Conservation (phyloP, 2,329 filamentous ascomycete genomes). For the Claviceps pusilla region DNA sequence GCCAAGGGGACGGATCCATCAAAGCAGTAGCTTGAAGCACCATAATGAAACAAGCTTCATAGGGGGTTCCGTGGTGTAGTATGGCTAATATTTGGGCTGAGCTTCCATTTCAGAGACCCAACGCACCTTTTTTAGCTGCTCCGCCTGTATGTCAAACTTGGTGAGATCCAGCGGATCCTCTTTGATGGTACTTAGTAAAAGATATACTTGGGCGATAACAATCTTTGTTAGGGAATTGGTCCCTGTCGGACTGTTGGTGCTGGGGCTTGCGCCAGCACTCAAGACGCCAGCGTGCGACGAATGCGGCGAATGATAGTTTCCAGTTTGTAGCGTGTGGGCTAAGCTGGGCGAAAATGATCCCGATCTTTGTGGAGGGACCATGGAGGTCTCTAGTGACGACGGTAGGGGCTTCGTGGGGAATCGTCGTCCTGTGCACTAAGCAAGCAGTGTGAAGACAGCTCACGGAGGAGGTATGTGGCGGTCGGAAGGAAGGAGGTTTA, state of each 20-base stretch:
- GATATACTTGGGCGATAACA: constrained; percentile 86
- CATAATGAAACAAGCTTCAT: background rate
- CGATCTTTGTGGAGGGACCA: constrained; percentile 45
- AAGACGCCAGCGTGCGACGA: constrained; percentile 40
- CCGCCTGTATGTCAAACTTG: constrained; percentile 85
- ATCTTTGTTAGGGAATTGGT: constrained; percentile 70
- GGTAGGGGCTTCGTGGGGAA: constrained; percentile 17
- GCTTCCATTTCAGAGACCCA: background rate
- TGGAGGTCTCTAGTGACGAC: constrained; percentile 29
- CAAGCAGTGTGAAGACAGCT: constrained; percentile 18
- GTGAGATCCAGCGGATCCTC: constrained; percentile 68
- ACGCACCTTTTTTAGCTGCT: constrained; percentile 79
- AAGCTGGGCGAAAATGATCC: constrained; percentile 51
- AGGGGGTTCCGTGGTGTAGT: background rate
- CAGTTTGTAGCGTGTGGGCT: constrained; percentile 42
- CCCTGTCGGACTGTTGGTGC: constrained; percentile 47
- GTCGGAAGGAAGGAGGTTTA: constrained; percentile 12
- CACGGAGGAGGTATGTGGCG: constrained; percentile 14
- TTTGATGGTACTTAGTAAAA: constrained; percentile 85
- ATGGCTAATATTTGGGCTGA: background rate
- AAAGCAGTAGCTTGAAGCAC: background rate
- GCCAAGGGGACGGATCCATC: constrained; percentile 2
- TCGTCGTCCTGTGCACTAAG: constrained; percentile 21
- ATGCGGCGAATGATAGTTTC: constrained; percentile 40
- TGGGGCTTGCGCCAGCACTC: constrained; percentile 46